Evolutionary conservation across 2,329 filamentous ascomycete genomes (phyloP).

Genomic region (Shiraia sp.): DNA sequence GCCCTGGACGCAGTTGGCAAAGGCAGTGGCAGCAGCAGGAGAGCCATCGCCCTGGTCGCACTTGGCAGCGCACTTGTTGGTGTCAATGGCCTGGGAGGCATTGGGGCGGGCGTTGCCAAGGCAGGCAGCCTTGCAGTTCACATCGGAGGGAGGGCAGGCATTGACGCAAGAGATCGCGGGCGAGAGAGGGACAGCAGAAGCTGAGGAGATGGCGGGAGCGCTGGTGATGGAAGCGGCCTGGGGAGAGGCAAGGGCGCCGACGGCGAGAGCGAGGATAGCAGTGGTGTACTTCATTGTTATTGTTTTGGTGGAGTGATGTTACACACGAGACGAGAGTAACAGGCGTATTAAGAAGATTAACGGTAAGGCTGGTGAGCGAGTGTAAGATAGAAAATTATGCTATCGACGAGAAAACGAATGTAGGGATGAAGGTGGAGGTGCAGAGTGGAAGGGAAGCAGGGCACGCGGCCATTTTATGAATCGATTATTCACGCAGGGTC

Average conservation of each 20-base stretch:
- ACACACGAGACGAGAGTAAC: slow-evolving; percentile 3
- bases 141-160: slow-evolving; percentile 49
- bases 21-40: slow-evolving; percentile 50
- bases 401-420: slow-evolving; percentile 26
- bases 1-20: slow-evolving; percentile 52
- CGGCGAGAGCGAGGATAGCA: slow-evolving; percentile 51
- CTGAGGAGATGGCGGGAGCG: slow-evolving; percentile 39
- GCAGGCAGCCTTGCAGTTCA: slow-evolving; percentile 58
- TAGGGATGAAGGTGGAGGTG: slow-evolving; percentile 13
- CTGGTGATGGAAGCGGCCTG: slow-evolving; percentile 45
- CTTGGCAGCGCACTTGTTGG: slow-evolving; percentile 55
- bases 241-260: slow-evolving; percentile 48
- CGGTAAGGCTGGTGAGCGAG: slow-evolving; percentile 18
- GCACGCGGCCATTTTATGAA: slow-evolving; percentile 5
- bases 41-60: slow-evolving; percentile 59
- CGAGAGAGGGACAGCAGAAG: slow-evolving; percentile 19
- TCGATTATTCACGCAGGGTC: background rate
- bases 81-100: slow-evolving; percentile 54
- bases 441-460: background rate
- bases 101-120: slow-evolving; percentile 57
- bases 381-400: slow-evolving; percentile 15
- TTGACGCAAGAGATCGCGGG: slow-evolving; percentile 39
- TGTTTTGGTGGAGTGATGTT: slow-evolving; percentile 11
- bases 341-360: slow-evolving; percentile 22
- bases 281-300: slow-evolving; percentile 50